Evolutionary conservation across 2,329 filamentous ascomycete species (phyloP).

Genomic region (Alternaria hordeiaustralica): DNA sequence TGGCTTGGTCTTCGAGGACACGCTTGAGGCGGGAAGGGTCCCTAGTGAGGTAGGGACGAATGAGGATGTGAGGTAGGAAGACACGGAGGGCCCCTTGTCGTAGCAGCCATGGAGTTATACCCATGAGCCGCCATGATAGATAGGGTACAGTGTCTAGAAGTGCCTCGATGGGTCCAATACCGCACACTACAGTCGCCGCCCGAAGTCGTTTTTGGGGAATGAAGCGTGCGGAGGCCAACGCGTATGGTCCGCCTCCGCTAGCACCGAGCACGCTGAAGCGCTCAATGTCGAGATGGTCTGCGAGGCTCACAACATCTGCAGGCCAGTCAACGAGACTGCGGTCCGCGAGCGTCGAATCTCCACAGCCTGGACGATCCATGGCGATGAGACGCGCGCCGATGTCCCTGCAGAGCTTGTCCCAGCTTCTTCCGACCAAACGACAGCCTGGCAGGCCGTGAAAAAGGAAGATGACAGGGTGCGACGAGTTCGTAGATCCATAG

Average conservation of each 20-base stretch:
- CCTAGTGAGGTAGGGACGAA: constrained; percentile 20
- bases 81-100: constrained; percentile 18
- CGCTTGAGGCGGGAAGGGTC: constrained; percentile 26
- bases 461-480: constrained; percentile 48
- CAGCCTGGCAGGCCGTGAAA: constrained; percentile 53
- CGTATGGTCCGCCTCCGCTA: constrained; percentile 56
- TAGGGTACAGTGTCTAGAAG: constrained; percentile 10
- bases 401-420: constrained; percentile 35
- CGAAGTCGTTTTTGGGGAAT: constrained; percentile 37
- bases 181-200: constrained; percentile 24
- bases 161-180: constrained; percentile 27
- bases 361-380: constrained; percentile 53
- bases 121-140: constrained; percentile 19
- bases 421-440: constrained; percentile 46
- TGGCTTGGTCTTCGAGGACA: constrained; percentile 25
- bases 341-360: constrained; percentile 45
- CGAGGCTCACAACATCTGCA: constrained; percentile 49
- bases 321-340: constrained; percentile 43
- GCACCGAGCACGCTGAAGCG: constrained; percentile 53
- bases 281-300: constrained; percentile 46
- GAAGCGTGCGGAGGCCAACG: constrained; percentile 53
- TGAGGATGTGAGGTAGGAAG: constrained; percentile 17
- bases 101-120: constrained; percentile 19
- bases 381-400: constrained; percentile 48
- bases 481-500: constrained; percentile 47